A percentile compares a stretch with the other conserved stretches of the same genome.
Evolutionary conservation across 2,329 filamentous ascomycete genomes (phyloP).

Genomic region (Cladosporium colombiae): DNA sequence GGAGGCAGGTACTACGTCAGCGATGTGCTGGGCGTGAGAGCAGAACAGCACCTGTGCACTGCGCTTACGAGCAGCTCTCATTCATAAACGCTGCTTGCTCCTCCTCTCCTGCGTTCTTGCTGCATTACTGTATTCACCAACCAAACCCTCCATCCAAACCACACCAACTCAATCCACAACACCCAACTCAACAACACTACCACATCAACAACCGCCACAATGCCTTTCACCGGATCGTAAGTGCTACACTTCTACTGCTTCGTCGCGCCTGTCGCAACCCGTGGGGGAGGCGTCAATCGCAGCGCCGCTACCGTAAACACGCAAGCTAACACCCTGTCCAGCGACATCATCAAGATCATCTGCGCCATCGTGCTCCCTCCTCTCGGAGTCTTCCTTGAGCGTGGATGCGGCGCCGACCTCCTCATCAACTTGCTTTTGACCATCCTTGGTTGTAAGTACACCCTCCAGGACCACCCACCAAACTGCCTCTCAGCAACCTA

Average conservation of each 20-base stretch:
- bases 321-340: slow-evolving; percentile 36
- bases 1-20: background rate
- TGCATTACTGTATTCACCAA: background rate
- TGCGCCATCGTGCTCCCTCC: slow-evolving; percentile 88
- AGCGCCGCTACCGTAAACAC: background rate
- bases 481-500: background rate
- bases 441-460: slow-evolving; percentile 50
- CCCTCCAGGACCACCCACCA: background rate
- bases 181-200: background rate
- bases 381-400: slow-evolving; percentile 91
- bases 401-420: slow-evolving; percentile 81
- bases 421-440: slow-evolving; percentile 92
- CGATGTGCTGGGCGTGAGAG: background rate
- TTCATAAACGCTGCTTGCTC: background rate
- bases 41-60: background rate
- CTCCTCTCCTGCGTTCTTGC: background rate
- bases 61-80: slow-evolving; percentile 1
- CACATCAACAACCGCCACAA: slow-evolving; percentile 41
- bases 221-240: slow-evolving; percentile 63
- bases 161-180: background rate
- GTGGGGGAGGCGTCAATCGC: background rate
- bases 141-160: background rate
- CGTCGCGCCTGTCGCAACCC: slow-evolving; percentile 15
- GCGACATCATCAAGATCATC: slow-evolving; percentile 79
- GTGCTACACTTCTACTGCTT: slow-evolving; percentile 23